Percentiles rank a stretch among this genome's conserved stretches.
phyloP scores from a whole-genome alignment of 768 basidiomycete species.

The Aureoboletus auriporus region DNA sequence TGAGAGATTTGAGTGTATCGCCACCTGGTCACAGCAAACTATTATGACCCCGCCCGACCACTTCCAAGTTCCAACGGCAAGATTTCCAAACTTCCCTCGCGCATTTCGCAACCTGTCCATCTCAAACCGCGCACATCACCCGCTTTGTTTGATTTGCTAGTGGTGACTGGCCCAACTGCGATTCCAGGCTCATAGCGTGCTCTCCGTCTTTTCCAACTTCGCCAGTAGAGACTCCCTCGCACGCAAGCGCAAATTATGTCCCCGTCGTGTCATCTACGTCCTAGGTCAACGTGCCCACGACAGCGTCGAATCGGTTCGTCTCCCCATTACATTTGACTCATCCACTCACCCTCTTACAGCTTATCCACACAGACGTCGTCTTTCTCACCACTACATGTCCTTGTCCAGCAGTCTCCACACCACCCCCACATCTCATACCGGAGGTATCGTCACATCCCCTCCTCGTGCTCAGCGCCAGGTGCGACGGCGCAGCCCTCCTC shows the following conservation, averaged over 20 bases:
- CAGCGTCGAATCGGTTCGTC: conserved; percentile 73
- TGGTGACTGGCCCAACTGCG: too few species aligned
- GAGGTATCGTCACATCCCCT: conserved; percentile 70
- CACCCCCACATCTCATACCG: conserved; percentile 68
- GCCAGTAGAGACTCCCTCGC: conserved; percentile 78
- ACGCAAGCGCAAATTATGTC: conserved; percentile 78
- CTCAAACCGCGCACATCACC: too few species aligned
- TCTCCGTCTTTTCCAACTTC: conserved; percentile 75
- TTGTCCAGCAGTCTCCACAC: conserved; percentile 58
- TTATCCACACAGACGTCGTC: conserved; percentile 81
- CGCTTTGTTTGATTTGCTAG: conserved; percentile 83
- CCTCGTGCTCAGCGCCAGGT: conserved; percentile 78
- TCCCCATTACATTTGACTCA: not conserved
- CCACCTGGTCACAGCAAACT: too few species aligned
- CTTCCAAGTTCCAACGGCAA: too few species aligned
- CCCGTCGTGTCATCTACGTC: conserved; percentile 76
- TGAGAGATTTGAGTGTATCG: too few species aligned
- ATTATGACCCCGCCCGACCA: too few species aligned
- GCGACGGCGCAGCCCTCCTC: conserved; percentile 75
- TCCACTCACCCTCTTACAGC: conserved; percentile 34
- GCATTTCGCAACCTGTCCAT: too few species aligned
- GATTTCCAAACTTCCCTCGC: too few species aligned
- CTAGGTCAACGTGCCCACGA: conserved; percentile 70
- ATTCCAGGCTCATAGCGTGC: conserved; percentile 77
- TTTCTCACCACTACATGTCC: conserved; percentile 42